A percentile compares a stretch with the other conserved stretches of the same genome.
Conservation (phyloP, 2,329 filamentous ascomycete species). For the Ophiostoma ulmi region DNA sequence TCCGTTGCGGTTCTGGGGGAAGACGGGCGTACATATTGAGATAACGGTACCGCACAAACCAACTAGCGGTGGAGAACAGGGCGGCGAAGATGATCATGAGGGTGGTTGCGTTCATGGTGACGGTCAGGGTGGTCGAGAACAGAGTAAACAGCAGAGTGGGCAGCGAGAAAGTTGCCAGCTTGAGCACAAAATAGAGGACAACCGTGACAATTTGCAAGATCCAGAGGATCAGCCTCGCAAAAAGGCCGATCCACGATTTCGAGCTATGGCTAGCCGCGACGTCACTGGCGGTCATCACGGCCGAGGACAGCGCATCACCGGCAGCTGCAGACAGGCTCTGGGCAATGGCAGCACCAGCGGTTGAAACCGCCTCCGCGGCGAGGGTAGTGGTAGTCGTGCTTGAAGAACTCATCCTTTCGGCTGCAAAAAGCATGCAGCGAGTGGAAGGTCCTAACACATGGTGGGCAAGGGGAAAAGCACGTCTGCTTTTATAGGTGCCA, state of each 20-base stretch:
- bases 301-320: constrained; percentile 34
- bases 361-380: constrained; percentile 23
- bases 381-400: constrained; percentile 3
- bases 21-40: constrained; percentile 95
- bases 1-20: constrained; percentile 88
- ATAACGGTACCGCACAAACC: constrained; percentile 92
- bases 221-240: constrained; percentile 52
- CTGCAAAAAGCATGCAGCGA: constrained; percentile 26
- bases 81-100: constrained; percentile 75
- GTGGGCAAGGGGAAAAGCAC: constrained; percentile 14
- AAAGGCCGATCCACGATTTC: constrained; percentile 53
- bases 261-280: constrained; percentile 38
- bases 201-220: constrained; percentile 53
- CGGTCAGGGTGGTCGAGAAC: constrained; percentile 87
- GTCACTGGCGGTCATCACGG: constrained; percentile 38
- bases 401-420: constrained; percentile 25
- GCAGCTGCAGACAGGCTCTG: constrained; percentile 27
- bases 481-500: constrained; percentile 9
- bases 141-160: constrained; percentile 85
- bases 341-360: constrained; percentile 30
- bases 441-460: constrained; percentile 19
- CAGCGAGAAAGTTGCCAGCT: constrained; percentile 79
- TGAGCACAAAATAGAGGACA: constrained; percentile 71
- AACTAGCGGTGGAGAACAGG: constrained; percentile 78
- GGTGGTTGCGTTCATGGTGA: constrained; percentile 98